Percentiles rank a stretch among this genome's conserved stretches.
Evolutionary conservation across 2,329 filamentous ascomycete species (phyloP).

Genomic region (Fusarium pseudonygamai): DNA sequence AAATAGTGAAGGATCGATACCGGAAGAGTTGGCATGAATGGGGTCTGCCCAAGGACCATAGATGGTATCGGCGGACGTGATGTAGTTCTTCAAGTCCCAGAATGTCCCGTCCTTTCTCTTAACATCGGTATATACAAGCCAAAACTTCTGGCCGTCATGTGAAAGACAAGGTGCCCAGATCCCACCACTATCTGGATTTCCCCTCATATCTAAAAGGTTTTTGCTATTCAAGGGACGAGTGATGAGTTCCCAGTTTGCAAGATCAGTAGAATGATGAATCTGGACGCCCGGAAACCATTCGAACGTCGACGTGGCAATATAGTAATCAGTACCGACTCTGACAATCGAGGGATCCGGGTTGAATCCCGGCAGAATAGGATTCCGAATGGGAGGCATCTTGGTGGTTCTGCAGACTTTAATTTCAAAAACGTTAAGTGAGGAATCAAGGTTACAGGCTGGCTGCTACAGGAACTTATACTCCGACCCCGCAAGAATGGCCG

Average conservation of each 20-base stretch:
- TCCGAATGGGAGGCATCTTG: conserved; percentile 57
- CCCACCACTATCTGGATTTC: conserved; percentile 67
- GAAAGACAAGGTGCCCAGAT: conserved; percentile 71
- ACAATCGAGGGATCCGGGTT: conserved; percentile 64
- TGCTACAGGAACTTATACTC: neutral
- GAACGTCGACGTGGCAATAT: conserved; percentile 64
- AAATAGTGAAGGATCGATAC: too few relatives aligned
- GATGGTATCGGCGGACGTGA: conserved; percentile 56
- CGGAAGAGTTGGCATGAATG: conserved; percentile 65
- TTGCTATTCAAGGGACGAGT: conserved; percentile 58
- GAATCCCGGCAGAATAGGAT: conserved; percentile 65
- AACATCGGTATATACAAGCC: conserved; percentile 71
- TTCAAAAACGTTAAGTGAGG: neutral
- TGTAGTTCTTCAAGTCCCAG: conserved; percentile 69
- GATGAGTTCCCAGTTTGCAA: conserved; percentile 61
- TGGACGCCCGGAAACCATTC: conserved; percentile 65
- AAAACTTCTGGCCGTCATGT: conserved; percentile 67
- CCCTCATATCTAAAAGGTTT: conserved; percentile 63
- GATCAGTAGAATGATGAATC: conserved; percentile 62
- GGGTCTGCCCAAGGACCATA: conserved; percentile 70
- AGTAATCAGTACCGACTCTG: conserved; percentile 61
- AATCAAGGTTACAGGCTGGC: neutral
- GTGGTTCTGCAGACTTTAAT: neutral
- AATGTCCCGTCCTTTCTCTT: conserved; percentile 73
- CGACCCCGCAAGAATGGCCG: neutral